Evolutionary conservation across 2,329 filamentous ascomycete genomes (phyloP), one percentile per base, ranked within the genome.

Genomic region (Botrytis tulipae): DNA sequence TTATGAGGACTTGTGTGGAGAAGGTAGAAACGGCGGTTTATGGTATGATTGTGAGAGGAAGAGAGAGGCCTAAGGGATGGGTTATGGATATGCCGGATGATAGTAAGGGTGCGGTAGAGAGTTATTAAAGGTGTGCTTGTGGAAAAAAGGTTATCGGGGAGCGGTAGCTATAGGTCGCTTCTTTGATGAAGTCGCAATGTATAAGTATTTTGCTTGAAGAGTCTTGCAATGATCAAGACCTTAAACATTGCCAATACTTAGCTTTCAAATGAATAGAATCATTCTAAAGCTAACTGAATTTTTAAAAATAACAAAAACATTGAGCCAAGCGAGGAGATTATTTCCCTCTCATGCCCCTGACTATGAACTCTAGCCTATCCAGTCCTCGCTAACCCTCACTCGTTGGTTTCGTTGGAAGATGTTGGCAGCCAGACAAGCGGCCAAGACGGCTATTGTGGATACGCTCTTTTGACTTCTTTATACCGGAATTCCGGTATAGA

Each of bases 21-120:
- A 99, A 99, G 86, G 96, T 99, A 18, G 96, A 99, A 86, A 91
- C 89, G 77, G 89, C 95, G 37, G 90, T 94, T 44, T 99, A 98
- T 82, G 94, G 94, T 6, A 89, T 98, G 77, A 90, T 92, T 44
- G 93, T 99, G 35, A 87, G 96, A 70, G 95, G 95, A 0, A 93
- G 91, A 70, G 96, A 99, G 85, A 85, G 94, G 75, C 95, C 95
- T 0, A 93, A 92, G 80, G 95, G 95, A 0, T 98, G 95, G 95
- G 88, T 96, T 80, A 95, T 95, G 6, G 95, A 97, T 80, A 82
- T 93, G 20, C 67, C 74, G 37, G 79, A 79, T 74, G 78, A 80
- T 44, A 42, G 63, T 10, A 77, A 77, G 73, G 77, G 74, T 29
- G 70, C 73, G 54, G 76, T 80, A 35, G 79, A 80, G 75, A 80